Percentiles rank a stretch among this genome's conserved stretches.
Evolutionary conservation across 1,284 basidiomycete genomes (phyloP).

Genomic region (Apiotrichum sp.): DNA sequence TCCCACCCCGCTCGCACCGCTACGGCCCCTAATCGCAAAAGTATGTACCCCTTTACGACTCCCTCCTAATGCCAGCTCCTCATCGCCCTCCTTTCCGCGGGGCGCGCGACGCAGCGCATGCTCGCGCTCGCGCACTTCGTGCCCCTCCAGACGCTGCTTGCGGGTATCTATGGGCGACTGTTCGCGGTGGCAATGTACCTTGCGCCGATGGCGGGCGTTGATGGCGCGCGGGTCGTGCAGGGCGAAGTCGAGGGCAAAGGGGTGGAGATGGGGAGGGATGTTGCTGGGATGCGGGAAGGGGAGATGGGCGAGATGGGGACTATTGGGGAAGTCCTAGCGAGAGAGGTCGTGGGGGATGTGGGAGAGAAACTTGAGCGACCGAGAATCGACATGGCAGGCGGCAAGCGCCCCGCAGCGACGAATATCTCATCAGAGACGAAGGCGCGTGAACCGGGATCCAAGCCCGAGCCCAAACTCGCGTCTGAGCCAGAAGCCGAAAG

Average conservation of each 20-base stretch:
- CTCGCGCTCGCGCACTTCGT: slow-evolving; percentile 31
- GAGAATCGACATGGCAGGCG: too few relatives aligned
- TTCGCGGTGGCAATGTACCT: slow-evolving; percentile 19
- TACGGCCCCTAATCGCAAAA: too few relatives aligned
- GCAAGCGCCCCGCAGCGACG: too few relatives aligned
- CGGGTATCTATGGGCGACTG: slow-evolving; percentile 31
- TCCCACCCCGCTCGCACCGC: not conserved
- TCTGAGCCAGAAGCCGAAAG: too few relatives aligned
- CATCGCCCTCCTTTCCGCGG: slow-evolving; percentile 13
- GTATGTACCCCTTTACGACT: not conserved
- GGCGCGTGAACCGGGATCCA: too few relatives aligned
- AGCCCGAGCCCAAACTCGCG: too few relatives aligned
- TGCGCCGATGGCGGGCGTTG: slow-evolving; percentile 1
- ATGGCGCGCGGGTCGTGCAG: not conserved
- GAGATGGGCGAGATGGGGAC: too few relatives aligned
- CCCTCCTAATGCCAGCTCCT: slow-evolving; percentile 8
- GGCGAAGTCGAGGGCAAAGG: not conserved
- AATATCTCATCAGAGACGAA: too few relatives aligned
- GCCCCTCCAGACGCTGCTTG: slow-evolving; percentile 31
- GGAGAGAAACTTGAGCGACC: too few relatives aligned
- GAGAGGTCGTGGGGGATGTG: too few relatives aligned
- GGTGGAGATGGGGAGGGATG: not conserved
- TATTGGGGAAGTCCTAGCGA: too few relatives aligned
- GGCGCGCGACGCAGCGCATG: slow-evolving; percentile 6
- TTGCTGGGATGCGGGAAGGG: too few relatives aligned